Evolutionary conservation across 2,329 filamentous ascomycete species (phyloP).

Genomic region (Fusarium cicatricum): DNA sequence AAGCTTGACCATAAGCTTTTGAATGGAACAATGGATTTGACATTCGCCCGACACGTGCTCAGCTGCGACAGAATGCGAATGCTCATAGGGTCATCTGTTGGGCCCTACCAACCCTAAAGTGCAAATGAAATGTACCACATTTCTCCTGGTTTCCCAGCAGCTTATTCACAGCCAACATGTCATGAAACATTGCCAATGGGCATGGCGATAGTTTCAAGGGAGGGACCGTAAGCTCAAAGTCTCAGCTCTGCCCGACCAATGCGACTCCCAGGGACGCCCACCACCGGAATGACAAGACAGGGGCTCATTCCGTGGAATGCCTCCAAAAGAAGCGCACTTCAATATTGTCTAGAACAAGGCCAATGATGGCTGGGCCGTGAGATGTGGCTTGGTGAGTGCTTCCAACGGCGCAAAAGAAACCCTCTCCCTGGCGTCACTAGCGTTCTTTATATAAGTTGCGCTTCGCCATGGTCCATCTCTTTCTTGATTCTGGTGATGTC

Average conservation of each 20-base stretch:
- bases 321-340: neutral
- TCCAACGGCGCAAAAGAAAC: neutral
- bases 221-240: neutral
- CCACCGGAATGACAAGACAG: conserved; percentile 27
- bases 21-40: no score
- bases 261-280: neutral
- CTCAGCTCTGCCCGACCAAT: conserved; percentile 1
- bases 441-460: conserved; percentile 21
- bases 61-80: neutral
- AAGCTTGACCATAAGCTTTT: no score
- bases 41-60: neutral
- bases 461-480: neutral
- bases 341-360: neutral
- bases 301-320: conserved; percentile 25
- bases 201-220: conserved; percentile 6
- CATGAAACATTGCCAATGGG: conserved; percentile 24
- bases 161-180: neutral
- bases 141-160: conserved; percentile 17
- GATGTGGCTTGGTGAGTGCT: neutral
- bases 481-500: neutral
- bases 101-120: neutral
- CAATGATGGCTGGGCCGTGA: neutral
- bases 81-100: neutral
- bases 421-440: conserved; percentile 24
- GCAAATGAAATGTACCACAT: conserved; percentile 15